Base-by-base conservation (phyloP, 257 asterid species). In the Solanum phureja region DNA sequence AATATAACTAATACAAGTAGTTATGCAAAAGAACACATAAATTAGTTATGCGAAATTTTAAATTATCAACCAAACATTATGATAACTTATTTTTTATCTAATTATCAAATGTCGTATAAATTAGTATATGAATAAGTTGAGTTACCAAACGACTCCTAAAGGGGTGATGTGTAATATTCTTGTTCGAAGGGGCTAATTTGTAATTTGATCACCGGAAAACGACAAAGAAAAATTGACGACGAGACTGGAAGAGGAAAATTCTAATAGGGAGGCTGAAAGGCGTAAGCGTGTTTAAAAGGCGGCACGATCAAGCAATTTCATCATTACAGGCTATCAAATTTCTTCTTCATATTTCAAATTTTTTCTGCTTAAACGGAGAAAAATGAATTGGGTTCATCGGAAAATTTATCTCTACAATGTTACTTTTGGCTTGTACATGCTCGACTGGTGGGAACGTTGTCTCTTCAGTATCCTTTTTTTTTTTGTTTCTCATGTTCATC, bases 391-490 rank as follows among this genome's bases (percentile, higher is more conserved):
- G 94, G 81, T 95, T 89, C 98, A 94, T 84, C 95, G 95, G 87
- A 95, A 95, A 91, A 93, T 94, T 79, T 93, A 94, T 88, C 96
- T 94, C 3, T 95, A 95, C 94, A 94, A 95, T 73, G 98, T 94
- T 27, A 94, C 98, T 33, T 94, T 94, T 60, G 98, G 98, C n/a
- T 96, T 95, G 75, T 95, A 93, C 89, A 94, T 94, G 98, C 86
- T 95, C 87, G 98, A 95, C 87, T 94, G 98, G 97, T 95, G 98
- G 98, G 98, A 95, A 93, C 97, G 95, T 8, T 95, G 87, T 68
- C 96, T 95, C 84, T 92, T 94, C 94, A 95, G 96, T 94, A 95
- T 93, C 98, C 96, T 79, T 11, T 31, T 73, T 44, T 44, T 44
- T 44, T 44, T 52, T 52, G n/a, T 2, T 52, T 52, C 62, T 52